Evolutionary conservation across 768 basidiomycete genomes (phyloP).

Genomic region (Tulasnella sp.): DNA sequence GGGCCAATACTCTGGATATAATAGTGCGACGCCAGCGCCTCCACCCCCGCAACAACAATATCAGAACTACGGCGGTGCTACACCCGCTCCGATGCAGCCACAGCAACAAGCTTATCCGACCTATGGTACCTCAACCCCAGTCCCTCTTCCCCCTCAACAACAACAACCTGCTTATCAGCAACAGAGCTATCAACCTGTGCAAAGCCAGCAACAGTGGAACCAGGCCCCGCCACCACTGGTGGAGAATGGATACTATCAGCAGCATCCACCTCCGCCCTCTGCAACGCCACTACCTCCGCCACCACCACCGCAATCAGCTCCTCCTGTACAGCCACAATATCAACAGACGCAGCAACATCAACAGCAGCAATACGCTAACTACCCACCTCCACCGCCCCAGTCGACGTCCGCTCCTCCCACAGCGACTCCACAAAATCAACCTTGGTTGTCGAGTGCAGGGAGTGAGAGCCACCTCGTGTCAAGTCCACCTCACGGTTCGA

Average conservation of each 20-base stretch:
- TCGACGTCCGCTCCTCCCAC: neutral
- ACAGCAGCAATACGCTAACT: neutral
- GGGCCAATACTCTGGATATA: neutral
- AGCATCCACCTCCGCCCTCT: neutral
- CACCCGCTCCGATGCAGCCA: neutral
- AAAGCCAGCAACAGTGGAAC: constrained; percentile 14
- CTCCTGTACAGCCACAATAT: constrained; percentile 14
- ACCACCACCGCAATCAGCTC: constrained; percentile 10
- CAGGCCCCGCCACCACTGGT: constrained; percentile 1
- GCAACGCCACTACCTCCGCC: constrained; percentile 5
- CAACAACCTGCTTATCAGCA: constrained; percentile 13
- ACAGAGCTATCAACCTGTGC: constrained; percentile 3
- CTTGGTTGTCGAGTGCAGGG: neutral
- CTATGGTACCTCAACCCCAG: too few species aligned
- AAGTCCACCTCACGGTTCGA: neutral
- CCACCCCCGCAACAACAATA: neutral
- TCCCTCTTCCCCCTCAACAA: too few species aligned
- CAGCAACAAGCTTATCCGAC: neutral
- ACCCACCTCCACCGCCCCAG: constrained; percentile 5
- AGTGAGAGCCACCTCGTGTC: neutral
- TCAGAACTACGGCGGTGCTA: constrained; percentile 9
- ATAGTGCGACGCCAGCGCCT: neutral
- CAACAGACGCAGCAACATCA: neutral
- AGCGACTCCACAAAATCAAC: neutral
- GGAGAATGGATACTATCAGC: neutral